Conservation (phyloP, 345 rosid species). For the Abelmoschus esculentus region DNA sequence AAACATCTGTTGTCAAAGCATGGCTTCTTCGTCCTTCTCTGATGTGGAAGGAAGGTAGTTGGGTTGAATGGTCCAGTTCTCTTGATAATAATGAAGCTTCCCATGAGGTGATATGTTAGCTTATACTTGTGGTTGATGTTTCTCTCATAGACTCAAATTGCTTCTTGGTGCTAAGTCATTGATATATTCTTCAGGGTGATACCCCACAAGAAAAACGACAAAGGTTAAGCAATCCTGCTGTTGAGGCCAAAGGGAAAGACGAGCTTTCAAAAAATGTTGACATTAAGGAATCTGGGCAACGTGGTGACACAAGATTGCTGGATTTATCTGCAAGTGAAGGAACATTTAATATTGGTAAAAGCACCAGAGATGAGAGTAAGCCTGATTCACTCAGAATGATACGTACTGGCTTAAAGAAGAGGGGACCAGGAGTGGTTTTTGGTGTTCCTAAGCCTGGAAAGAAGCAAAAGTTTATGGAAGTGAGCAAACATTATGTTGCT, state of each 20-base stretch:
- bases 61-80: slow-evolving; percentile 72
- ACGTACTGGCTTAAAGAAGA: slow-evolving; percentile 76
- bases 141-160: neutral
- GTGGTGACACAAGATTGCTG: slow-evolving; percentile 37
- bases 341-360: slow-evolving; percentile 66
- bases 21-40: slow-evolving; percentile 90
- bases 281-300: slow-evolving; percentile 32
- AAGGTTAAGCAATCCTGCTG: slow-evolving; percentile 38
- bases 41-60: slow-evolving; percentile 74
- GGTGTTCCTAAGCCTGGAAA: slow-evolving; percentile 99
- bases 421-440: slow-evolving; percentile 65
- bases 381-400: slow-evolving; percentile 45
- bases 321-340: slow-evolving; percentile 50
- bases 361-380: slow-evolving; percentile 39
- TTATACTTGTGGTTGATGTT: slow-evolving; percentile 6
- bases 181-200: slow-evolving; percentile 61
- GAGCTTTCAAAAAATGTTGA: slow-evolving; percentile 28
- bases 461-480: slow-evolving; percentile 96
- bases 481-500: slow-evolving; percentile 81
- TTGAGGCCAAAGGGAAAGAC: slow-evolving; percentile 45
- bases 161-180: slow-evolving; percentile 9
- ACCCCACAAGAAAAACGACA: slow-evolving; percentile 73
- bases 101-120: slow-evolving; percentile 43
- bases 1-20: slow-evolving; percentile 47
- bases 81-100: slow-evolving; percentile 29